phyloP scores from a whole-genome alignment of 139 green algal genomes.

The Pleodorina starrii region DNA sequence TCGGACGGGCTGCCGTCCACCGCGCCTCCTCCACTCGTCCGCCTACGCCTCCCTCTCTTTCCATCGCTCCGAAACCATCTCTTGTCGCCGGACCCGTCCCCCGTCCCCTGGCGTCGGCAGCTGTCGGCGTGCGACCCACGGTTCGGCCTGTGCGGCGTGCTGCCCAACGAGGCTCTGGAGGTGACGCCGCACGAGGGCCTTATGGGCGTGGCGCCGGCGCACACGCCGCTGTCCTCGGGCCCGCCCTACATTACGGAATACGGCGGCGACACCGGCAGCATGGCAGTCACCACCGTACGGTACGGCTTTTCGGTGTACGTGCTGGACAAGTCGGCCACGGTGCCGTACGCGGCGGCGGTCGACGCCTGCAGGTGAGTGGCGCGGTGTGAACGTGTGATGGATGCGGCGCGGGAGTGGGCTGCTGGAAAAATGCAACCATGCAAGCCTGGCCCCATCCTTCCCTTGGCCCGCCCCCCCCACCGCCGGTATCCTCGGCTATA shows the following conservation, averaged over 20 bases:
- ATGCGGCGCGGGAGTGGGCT: too few relatives aligned
- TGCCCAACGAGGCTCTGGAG: constrained; percentile 11
- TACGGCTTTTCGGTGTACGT: background rate
- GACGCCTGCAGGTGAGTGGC: constrained; percentile 24
- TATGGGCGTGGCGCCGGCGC: background rate
- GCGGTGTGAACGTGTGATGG: too few relatives aligned
- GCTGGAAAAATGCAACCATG: too few relatives aligned
- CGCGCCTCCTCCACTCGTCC: too few relatives aligned
- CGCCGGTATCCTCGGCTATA: too few relatives aligned
- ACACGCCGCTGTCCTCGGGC: background rate
- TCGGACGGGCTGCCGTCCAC: too few relatives aligned
- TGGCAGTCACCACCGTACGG: background rate
- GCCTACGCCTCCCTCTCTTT: too few relatives aligned
- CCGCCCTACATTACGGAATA: constrained; percentile 6
- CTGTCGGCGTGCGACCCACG: constrained; percentile 32
- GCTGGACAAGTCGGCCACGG: background rate
- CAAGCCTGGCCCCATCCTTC: too few relatives aligned
- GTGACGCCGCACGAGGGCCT: constrained; percentile 34
- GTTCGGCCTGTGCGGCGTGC: constrained; percentile 4
- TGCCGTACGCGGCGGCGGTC: background rate
- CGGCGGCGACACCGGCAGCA: background rate
- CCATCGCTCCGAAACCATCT: too few relatives aligned
- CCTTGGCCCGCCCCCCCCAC: too few relatives aligned
- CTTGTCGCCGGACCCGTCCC: too few relatives aligned
- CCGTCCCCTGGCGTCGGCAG: too few relatives aligned